Evolutionary conservation across 2,329 filamentous ascomycete species (phyloP), one percentile per base, ranked within the genome.

Genomic region (Fusarium verticillioides): DNA sequence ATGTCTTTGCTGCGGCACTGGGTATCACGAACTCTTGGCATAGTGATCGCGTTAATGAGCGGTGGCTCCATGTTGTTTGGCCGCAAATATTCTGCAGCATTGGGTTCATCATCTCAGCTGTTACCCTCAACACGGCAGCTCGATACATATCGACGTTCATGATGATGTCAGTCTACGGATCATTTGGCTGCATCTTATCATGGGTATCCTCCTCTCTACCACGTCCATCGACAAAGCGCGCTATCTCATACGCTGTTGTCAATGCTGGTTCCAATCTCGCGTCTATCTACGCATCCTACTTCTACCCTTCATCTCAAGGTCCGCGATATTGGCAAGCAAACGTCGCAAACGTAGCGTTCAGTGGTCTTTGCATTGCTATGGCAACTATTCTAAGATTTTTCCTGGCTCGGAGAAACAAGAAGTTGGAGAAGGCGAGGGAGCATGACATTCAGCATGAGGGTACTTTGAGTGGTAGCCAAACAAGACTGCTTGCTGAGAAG

Each of bases 91-190:
- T 67, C 16, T 66, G 62, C 9, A 66, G 62, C 0, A 12, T 67
- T 7, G 65, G 65, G 16, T 67, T 67, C 36, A 60, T 67, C 0
- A 66, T 67, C 11, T 66, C 65, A 4, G 65, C 65, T 2, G 40
- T 60, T 1, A 60, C 65, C 2, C 53, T 66, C 16, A 60, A 66
- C 23, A 66, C 53, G 2, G 65, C 65, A 4, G 65, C 65, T n/a
- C 23, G 65, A 1, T 67, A 66, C 4, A 67, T 66, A 40, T 43
- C 65, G 4, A 67, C 65, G 0, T 66, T 67, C 36, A 60, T 67
- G 65, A 66, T 67, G 65, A 67, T 67, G 65, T 66, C 65, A 2
- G 54, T 67, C 11, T 66, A 67, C 3, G 65, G 65, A 13, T 66
- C 65, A 2, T 67, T 67, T 19, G 62, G 65, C 0, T 66, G 65